Evolutionary conservation across 1,139 yeast species (phyloP).

Genomic region (Sugiyamaella paludigena): DNA sequence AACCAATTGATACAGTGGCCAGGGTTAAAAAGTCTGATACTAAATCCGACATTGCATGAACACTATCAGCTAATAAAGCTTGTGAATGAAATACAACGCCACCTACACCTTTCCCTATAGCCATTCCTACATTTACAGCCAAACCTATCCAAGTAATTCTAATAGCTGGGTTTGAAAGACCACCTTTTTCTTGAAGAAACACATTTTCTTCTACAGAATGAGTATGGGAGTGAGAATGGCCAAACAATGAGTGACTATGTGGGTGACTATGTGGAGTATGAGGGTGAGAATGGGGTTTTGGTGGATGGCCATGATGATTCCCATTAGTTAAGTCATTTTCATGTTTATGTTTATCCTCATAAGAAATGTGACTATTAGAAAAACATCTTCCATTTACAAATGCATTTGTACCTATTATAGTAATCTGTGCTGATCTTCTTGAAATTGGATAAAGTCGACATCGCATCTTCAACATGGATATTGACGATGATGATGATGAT

Average conservation of each 20-base stretch:
- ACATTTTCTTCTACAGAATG: slow-evolving; percentile 33
- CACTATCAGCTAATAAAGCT: slow-evolving; percentile 89
- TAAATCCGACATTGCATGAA: slow-evolving; percentile 86
- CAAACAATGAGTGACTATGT: slow-evolving; percentile 31
- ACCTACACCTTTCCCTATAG: slow-evolving; percentile 80
- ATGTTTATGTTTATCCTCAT: too few species aligned
- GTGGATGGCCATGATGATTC: slow-evolving; percentile 2
- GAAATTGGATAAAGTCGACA: too few species aligned
- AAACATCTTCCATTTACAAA: too few species aligned
- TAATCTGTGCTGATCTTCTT: too few species aligned
- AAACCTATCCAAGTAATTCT: slow-evolving; percentile 92
- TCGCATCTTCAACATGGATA: too few species aligned
- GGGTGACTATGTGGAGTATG: slow-evolving; percentile 30
- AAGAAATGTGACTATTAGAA: too few species aligned
- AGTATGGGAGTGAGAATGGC: slow-evolving; percentile 29
- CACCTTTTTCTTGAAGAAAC: slow-evolving; percentile 32
- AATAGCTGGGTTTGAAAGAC: slow-evolving; percentile 73
- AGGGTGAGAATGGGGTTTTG: slow-evolving; percentile 11
- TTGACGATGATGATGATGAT: too few species aligned
- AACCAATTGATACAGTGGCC: slow-evolving; percentile 80
- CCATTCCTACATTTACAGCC: slow-evolving; percentile 79
- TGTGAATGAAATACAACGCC: slow-evolving; percentile 93
- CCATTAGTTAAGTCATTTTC: too few species aligned
- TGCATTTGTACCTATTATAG: too few species aligned
- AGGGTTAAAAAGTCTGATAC: slow-evolving; percentile 85